A percentile compares a stretch with the other conserved stretches of the same genome.
These are phyloP conservation scores for Candida andamanensis DNA, from an alignment of 805 yeast species.

Conservation along the genomic window DNA sequence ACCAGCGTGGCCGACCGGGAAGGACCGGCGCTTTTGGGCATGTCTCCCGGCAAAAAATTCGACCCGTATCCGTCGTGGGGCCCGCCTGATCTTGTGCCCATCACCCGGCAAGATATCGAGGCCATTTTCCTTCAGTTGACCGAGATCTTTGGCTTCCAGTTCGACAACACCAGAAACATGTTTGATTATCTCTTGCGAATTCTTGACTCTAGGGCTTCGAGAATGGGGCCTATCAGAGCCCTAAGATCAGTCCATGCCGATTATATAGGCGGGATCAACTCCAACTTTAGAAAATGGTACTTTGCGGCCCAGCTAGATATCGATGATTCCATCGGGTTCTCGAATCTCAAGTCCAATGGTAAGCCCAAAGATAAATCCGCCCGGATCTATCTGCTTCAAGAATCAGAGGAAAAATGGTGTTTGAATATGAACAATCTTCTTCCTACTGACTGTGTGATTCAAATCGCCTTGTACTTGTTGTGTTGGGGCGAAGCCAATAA, in stretches of 20 bases:
- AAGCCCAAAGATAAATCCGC: constrained; percentile 11
- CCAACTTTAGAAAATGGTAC: constrained; percentile 73
- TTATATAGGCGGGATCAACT: constrained; percentile 64
- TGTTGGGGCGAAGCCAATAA: constrained; percentile 93
- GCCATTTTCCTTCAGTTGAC: constrained; percentile 48
- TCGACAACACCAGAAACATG: constrained; percentile 60
- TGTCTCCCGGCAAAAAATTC: constrained; percentile 17
- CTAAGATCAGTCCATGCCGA: constrained; percentile 63
- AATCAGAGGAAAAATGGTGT: constrained; percentile 49
- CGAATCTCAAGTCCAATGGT: constrained; percentile 20
- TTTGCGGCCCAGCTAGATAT: constrained; percentile 68
- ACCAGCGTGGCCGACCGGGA: not conserved
- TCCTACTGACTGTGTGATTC: constrained; percentile 53
- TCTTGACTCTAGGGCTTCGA: constrained; percentile 63
- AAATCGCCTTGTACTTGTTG: constrained; percentile 62
- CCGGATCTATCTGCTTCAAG: constrained; percentile 22
- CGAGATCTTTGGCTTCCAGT: constrained; percentile 62
- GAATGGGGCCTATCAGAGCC: constrained; percentile 55
- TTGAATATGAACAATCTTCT: constrained; percentile 44
- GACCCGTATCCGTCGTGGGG: constrained; percentile 58
- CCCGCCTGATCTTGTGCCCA: constrained; percentile 37
- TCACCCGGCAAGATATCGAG: constrained; percentile 50
- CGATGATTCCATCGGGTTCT: constrained; percentile 43
- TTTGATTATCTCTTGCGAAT: constrained; percentile 58
- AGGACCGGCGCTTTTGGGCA: constrained; percentile 1